Evolutionary conservation across 768 basidiomycete genomes (phyloP).

Genomic region (Chlorophyllum brunneum): DNA sequence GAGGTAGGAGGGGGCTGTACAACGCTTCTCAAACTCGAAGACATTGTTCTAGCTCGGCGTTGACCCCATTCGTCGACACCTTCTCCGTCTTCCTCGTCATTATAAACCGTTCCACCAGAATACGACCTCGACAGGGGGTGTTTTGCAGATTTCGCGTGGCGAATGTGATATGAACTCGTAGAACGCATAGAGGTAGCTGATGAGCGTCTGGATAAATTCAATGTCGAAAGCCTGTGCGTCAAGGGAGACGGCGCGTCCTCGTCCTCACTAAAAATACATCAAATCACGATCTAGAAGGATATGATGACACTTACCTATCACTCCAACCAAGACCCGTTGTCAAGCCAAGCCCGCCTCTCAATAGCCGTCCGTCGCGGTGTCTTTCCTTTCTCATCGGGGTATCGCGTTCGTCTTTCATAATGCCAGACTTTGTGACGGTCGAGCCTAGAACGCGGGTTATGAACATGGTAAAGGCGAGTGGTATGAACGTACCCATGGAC

Average conservation of each 20-base stretch:
- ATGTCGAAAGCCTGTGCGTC: slow-evolving; percentile 56
- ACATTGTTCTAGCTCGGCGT: slow-evolving; percentile 3
- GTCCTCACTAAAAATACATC: slow-evolving; percentile 50
- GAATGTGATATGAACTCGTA: slow-evolving; percentile 13
- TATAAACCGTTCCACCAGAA: slow-evolving; percentile 26
- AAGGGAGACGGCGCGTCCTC: slow-evolving; percentile 69
- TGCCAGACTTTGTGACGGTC: slow-evolving; percentile 32
- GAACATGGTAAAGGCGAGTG: slow-evolving; percentile 1
- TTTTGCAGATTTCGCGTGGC: slow-evolving; percentile 7
- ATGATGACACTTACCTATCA: slow-evolving; percentile 46
- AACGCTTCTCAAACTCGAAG: slow-evolving; percentile 5
- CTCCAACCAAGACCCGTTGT: slow-evolving; percentile 76
- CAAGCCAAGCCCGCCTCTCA: slow-evolving; percentile 61
- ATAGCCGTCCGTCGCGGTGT: slow-evolving; percentile 56
- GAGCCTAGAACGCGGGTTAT: slow-evolving; percentile 16
- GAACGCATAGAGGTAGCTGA: slow-evolving; percentile 41
- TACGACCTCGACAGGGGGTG: slow-evolving; percentile 33
- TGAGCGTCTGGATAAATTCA: slow-evolving; percentile 45
- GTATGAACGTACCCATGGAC: slow-evolving; percentile 32
- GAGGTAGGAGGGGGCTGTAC: slow-evolving; percentile 22
- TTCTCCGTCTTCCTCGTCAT: slow-evolving; percentile 18
- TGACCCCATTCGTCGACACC: slow-evolving; percentile 21
- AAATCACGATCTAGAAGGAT: not conserved
- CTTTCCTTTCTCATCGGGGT: slow-evolving; percentile 52
- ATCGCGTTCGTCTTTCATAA: slow-evolving; percentile 53